These are phyloP conservation scores for Kwoniella pini DNA, from an alignment of 768 basidiomycete species.

Conservation along the genomic window DNA sequence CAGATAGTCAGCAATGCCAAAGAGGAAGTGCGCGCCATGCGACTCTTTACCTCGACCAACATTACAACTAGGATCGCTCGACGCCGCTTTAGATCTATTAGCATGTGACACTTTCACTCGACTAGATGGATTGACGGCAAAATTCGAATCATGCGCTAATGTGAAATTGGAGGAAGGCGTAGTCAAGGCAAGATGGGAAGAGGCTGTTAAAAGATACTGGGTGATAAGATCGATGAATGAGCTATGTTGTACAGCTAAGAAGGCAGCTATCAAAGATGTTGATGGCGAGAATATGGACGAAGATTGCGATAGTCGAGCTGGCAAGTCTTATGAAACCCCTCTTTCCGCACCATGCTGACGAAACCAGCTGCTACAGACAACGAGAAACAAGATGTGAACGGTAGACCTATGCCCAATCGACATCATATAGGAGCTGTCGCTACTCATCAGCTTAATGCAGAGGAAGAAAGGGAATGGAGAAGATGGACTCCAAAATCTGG, in stretches of 20 bases:
- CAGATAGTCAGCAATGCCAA: slow-evolving; percentile 26
- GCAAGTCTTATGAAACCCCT: not conserved
- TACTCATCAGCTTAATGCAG: slow-evolving; percentile 19
- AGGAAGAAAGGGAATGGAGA: slow-evolving; percentile 42
- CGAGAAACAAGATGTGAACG: slow-evolving; percentile 12
- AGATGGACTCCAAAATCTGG: slow-evolving; percentile 41
- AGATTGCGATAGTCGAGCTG: slow-evolving; percentile 7
- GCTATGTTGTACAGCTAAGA: slow-evolving; percentile 29
- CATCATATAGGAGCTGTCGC: slow-evolving; percentile 32
- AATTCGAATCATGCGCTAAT: slow-evolving; percentile 38
- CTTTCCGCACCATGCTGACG: slow-evolving; percentile 2
- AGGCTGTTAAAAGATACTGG: slow-evolving; percentile 46
- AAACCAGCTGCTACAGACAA: not conserved
- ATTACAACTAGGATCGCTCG: slow-evolving; percentile 33
- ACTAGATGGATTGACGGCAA: slow-evolving; percentile 25
- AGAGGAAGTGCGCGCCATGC: slow-evolving; percentile 33
- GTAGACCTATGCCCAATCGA: slow-evolving; percentile 19
- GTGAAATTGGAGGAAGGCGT: slow-evolving; percentile 37
- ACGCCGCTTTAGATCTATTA: slow-evolving; percentile 50
- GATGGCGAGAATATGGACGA: slow-evolving; percentile 16
- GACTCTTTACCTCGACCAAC: not conserved
- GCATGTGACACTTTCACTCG: slow-evolving; percentile 45
- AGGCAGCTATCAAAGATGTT: not conserved
- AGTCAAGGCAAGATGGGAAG: slow-evolving; percentile 39
- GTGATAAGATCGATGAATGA: slow-evolving; percentile 45